Conservation (phyloP, 257 asterid genomes). For the Solanum corneliomulleri region DNA sequence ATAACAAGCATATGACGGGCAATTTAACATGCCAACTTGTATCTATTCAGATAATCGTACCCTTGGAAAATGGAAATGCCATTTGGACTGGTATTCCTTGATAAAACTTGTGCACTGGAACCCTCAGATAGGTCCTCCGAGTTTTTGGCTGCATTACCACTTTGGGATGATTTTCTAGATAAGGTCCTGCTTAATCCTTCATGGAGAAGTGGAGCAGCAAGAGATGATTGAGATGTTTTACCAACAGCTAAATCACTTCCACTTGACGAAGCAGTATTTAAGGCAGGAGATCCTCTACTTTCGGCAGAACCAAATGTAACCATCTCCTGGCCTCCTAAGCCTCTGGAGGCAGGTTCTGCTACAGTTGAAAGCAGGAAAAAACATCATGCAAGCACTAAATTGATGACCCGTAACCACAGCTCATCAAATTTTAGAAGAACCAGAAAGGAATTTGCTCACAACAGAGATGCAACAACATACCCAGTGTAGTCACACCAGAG, state of each 20-base stretch:
- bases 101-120: slow-evolving; percentile 19
- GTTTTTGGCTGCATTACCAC: not conserved
- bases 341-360: slow-evolving; percentile 35
- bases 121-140: not conserved
- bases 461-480: not conserved
- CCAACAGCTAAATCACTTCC: slow-evolving; percentile 26
- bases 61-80: slow-evolving; percentile 71
- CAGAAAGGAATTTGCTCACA: not conserved
- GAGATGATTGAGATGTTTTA: slow-evolving; percentile 19
- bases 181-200: slow-evolving; percentile 32
- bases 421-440: not conserved
- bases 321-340: slow-evolving; percentile 50
- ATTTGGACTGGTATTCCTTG: slow-evolving; percentile 37
- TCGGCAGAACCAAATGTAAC: slow-evolving; percentile 53
- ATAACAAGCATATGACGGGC: not conserved
- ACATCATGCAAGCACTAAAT: not conserved
- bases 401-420: not conserved
- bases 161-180: slow-evolving; percentile 29
- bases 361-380: slow-evolving; percentile 8
- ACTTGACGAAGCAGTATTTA: slow-evolving; percentile 22
- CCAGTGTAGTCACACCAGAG: not conserved
- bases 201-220: slow-evolving; percentile 51
- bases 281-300: slow-evolving; percentile 13
- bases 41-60: slow-evolving; percentile 22
- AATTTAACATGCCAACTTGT: not conserved